phyloP scores from a whole-genome alignment of 768 basidiomycete species.

The Rickenella mellea region DNA sequence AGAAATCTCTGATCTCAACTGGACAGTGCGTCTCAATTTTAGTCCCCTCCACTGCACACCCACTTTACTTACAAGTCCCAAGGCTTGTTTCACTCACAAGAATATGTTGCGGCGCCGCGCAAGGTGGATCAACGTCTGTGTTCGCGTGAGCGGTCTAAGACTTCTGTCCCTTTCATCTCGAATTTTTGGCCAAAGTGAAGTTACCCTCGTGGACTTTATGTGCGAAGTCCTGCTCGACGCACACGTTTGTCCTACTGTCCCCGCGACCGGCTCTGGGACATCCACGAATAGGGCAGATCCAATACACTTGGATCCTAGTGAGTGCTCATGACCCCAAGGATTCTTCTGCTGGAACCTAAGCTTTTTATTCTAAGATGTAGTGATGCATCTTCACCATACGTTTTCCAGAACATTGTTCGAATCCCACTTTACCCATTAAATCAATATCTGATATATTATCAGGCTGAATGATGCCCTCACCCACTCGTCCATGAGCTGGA shows the following conservation, averaged over 20 bases:
- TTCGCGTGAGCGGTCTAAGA: conserved; percentile 49
- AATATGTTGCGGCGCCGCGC: conserved; percentile 48
- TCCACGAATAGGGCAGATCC: conserved; percentile 47
- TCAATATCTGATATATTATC: too few relatives aligned
- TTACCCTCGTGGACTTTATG: conserved; percentile 25
- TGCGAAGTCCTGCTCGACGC: conserved; percentile 54
- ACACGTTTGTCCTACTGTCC: conserved; percentile 55
- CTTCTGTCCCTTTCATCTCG: conserved; percentile 2
- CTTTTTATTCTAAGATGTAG: conserved; percentile 7
- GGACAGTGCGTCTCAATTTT: too few relatives aligned
- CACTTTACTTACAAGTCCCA: too few relatives aligned
- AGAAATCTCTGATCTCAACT: too few relatives aligned
- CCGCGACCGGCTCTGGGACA: conserved; percentile 69
- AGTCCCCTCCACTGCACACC: too few relatives aligned
- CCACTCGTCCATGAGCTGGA: too few relatives aligned
- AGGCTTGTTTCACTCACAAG: conserved; percentile 5
- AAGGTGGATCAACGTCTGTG: conserved; percentile 75
- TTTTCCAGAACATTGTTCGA: too few relatives aligned
- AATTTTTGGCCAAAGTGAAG: conserved; percentile 25
- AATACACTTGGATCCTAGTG: conserved; percentile 30
- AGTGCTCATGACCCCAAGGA: neutral
- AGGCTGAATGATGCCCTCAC: too few relatives aligned
- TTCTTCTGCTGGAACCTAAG: neutral
- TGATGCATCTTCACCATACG: conserved; percentile 50
- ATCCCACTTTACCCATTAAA: too few relatives aligned